A percentile compares a stretch with the other conserved stretches of the same genome.
Evolutionary conservation across 2,329 filamentous ascomycete species (phyloP).

Genomic region (Teratosphaeria nubilosa): DNA sequence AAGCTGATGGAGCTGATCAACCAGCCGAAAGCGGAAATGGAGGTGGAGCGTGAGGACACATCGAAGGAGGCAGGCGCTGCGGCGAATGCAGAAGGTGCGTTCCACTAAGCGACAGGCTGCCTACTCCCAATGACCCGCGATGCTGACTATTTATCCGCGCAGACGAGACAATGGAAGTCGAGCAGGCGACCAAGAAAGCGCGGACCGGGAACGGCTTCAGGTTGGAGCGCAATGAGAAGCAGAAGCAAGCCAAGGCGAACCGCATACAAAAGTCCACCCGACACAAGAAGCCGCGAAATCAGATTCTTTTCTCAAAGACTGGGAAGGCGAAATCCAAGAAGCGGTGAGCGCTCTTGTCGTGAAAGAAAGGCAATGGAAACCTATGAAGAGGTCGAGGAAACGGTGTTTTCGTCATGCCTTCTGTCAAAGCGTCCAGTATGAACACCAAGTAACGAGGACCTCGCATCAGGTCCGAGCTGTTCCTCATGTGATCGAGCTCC

Average conservation of each 20-base stretch:
- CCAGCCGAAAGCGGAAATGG: conserved; percentile 53
- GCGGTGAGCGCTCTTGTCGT: background rate
- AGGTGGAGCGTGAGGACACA: conserved; percentile 2
- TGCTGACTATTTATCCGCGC: background rate
- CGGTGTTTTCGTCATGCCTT: too few relatives aligned
- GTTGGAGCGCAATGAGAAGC: conserved; percentile 4
- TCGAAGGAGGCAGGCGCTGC: conserved; percentile 10
- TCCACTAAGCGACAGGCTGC: background rate
- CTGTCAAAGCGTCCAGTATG: too few relatives aligned
- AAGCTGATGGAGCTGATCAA: conserved; percentile 74
- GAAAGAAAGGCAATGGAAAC: background rate
- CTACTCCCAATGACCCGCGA: too few relatives aligned
- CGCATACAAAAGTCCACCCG: conserved; percentile 8
- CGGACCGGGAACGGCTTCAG: conserved; percentile 1
- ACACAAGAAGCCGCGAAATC: conserved; percentile 6
- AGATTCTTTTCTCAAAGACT: conserved; percentile 9
- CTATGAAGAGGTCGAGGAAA: too few relatives aligned
- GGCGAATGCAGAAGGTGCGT: conserved; percentile 4
- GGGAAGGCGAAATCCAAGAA: conserved; percentile 4
- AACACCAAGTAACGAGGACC: too few relatives aligned
- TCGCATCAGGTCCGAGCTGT: too few relatives aligned
- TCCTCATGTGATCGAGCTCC: too few relatives aligned
- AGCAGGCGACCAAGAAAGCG: background rate
- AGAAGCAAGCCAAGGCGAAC: conserved; percentile 4
- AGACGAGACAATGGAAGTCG: conserved; percentile 6